Evolutionary conservation across 164 flowering plant genomes (phyloP).

Genomic region (Sedum album): DNA sequence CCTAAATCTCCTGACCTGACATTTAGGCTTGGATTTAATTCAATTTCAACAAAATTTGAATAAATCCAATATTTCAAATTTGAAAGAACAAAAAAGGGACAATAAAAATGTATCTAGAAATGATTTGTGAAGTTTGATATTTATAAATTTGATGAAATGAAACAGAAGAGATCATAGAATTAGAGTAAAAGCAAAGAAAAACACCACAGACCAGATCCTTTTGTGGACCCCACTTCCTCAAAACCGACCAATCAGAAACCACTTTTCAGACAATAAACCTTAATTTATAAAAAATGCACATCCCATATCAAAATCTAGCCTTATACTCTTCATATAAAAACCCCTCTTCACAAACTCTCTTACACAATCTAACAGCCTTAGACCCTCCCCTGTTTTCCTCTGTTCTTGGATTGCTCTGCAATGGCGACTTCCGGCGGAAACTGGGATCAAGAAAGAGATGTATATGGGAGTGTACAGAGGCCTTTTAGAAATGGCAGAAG

Average conservation of each 20-base stretch:
- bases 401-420: neutral
- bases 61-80: neutral
- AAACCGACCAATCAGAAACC: constrained; percentile 20
- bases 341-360: neutral
- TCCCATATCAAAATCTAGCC: no score
- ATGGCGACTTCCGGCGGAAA: neutral
- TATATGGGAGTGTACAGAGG: no score
- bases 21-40: no score
- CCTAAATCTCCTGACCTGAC: no score
- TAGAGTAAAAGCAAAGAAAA: constrained; percentile 31
- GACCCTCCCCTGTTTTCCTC: neutral
- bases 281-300: neutral
- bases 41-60: neutral
- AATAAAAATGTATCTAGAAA: neutral
- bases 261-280: neutral
- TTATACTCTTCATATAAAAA: no score
- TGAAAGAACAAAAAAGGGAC: no score
- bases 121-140: constrained; percentile 5
- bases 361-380: neutral
- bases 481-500: neutral
- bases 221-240: constrained; percentile 18
- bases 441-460: no score
- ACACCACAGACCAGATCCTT: constrained; percentile 11
- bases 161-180: constrained; percentile 8
- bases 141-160: no score